phyloP scores from a whole-genome alignment of 768 basidiomycete genomes.

The Chiua virens region DNA sequence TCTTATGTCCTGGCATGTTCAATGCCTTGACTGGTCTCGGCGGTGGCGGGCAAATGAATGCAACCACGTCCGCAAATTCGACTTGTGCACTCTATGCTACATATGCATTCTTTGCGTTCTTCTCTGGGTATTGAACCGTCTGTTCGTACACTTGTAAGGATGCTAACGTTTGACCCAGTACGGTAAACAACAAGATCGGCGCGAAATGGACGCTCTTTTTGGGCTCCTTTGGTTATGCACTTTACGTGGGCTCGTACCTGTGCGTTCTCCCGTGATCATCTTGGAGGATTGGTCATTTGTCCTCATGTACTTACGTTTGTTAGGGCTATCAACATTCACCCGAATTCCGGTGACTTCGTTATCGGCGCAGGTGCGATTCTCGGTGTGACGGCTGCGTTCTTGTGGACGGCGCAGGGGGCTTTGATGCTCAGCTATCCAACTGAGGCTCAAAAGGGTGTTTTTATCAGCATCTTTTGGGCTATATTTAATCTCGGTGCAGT shows the following conservation, averaged over 20 bases:
- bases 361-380: conserved; percentile 69
- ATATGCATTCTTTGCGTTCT: conserved; percentile 58
- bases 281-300: background rate
- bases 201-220: conserved; percentile 64
- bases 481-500: conserved; percentile 83
- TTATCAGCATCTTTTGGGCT: conserved; percentile 75
- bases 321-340: conserved; percentile 71
- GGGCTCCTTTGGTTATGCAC: conserved; percentile 69
- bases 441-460: conserved; percentile 72
- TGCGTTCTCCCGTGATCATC: conserved; percentile 33
- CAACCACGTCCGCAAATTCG: conserved; percentile 64
- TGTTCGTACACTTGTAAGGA: background rate
- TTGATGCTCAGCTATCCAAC: conserved; percentile 81
- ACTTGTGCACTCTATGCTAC: conserved; percentile 67
- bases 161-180: conserved; percentile 37
- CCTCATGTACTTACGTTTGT: background rate
- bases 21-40: conserved; percentile 79
- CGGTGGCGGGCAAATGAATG: conserved; percentile 70
- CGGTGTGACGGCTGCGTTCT: conserved; percentile 63
- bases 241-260: conserved; percentile 75
- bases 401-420: conserved; percentile 80
- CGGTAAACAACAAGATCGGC: conserved; percentile 77
- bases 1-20: conserved; percentile 61
- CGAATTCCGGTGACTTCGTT: conserved; percentile 57
- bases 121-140: conserved; percentile 52